Evolutionary conservation across 2,329 filamentous ascomycete species (phyloP).

Genomic region (Grosmannia serpens): DNA sequence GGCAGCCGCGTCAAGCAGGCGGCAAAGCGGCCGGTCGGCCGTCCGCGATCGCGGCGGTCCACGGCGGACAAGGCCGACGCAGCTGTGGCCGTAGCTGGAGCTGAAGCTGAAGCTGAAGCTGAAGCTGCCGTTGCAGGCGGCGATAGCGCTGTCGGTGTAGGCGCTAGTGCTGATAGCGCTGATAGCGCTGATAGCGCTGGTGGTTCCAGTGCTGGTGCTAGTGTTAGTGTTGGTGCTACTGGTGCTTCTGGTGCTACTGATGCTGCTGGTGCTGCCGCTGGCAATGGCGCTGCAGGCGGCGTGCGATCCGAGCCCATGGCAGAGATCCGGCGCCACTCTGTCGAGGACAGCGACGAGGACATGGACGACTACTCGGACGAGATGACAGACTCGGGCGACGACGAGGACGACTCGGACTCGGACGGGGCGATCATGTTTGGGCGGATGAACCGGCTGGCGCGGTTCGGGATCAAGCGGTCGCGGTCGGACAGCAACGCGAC

Average conservation of each 20-base stretch:
- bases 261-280: not conserved
- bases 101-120: no score
- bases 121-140: not conserved
- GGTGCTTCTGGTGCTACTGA: no score
- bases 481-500: constrained; percentile 13
- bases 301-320: not conserved
- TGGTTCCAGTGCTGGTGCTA: not conserved
- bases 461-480: not conserved
- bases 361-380: not conserved
- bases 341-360: not conserved
- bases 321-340: not conserved
- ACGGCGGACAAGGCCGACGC: not conserved
- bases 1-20: not conserved
- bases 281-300: not conserved
- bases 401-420: not conserved
- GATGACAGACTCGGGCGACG: not conserved
- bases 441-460: not conserved
- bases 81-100: not conserved
- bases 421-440: not conserved
- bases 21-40: constrained; percentile 8
- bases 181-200: not conserved
- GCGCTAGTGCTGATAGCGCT: not conserved
- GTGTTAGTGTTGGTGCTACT: not conserved
- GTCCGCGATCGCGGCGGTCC: constrained; percentile 6
- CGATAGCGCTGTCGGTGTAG: not conserved